These are phyloP conservation scores for Baeospora myosura DNA, from an alignment of 1,284 basidiomycete genomes.

Conservation along the genomic window DNA sequence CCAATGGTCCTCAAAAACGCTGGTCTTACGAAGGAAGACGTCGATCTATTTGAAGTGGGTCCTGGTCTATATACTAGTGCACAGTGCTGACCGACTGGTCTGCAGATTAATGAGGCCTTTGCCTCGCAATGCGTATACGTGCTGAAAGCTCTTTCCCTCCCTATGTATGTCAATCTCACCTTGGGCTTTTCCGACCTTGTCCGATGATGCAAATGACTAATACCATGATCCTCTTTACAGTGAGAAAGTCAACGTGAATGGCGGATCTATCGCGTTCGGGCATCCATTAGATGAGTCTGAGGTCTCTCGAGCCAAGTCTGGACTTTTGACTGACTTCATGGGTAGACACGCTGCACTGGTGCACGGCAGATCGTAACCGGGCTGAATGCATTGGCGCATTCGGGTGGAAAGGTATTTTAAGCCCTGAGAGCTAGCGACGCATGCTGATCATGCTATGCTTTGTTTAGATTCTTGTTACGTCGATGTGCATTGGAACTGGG, in stretches of 20 bases:
- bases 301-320: constrained; percentile 8
- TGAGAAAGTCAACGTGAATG: constrained; percentile 78
- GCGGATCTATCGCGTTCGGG: constrained; percentile 85
- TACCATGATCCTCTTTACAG: constrained; percentile 16
- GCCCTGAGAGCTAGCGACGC: background rate
- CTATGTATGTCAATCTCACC: constrained; percentile 26
- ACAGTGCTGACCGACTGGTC: constrained; percentile 1
- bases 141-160: constrained; percentile 63
- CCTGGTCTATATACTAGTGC: background rate
- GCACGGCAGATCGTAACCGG: constrained; percentile 85
- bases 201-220: background rate
- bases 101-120: constrained; percentile 89
- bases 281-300: constrained; percentile 74
- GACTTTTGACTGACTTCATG: constrained; percentile 18
- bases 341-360: constrained; percentile 70
- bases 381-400: constrained; percentile 72
- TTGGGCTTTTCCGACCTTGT: too few species aligned
- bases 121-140: constrained; percentile 85
- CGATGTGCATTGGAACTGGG: constrained; percentile 86
- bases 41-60: constrained; percentile 74
- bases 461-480: constrained; percentile 62
- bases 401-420: constrained; percentile 62
- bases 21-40: constrained; percentile 63
- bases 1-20: constrained; percentile 57
- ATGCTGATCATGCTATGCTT: background rate